Base-by-base conservation (phyloP, 1,284 basidiomycete species). In the Boletus smithii region DNA sequence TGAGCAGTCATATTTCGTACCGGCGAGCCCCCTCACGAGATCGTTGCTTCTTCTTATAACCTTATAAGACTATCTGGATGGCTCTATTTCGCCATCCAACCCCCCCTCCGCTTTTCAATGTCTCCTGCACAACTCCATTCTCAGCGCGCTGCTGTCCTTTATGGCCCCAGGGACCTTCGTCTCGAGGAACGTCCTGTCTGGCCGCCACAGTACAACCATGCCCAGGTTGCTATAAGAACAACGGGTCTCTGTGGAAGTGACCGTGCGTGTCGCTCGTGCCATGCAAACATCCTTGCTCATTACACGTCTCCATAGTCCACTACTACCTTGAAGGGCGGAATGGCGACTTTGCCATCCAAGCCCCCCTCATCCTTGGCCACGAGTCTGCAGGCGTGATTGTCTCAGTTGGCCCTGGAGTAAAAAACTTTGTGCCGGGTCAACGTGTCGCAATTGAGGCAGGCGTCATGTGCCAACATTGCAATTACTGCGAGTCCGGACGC, bases 381-480 rank as follows among this genome's bases (percentile, higher is more conserved):
- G 94, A 97, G 75, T 81, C 92, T 0, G 83, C 90, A 20, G 94
- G 94, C 31, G 71, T 91, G 58, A 73, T 94, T 59, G 84, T 84
- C 43, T 81, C 87, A 5, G 74, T 91, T 44, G 85, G 86, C 9
- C 75, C 80, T 20, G 79, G 79, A 36, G 82, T 87, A 49, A 73
- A 72, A 53, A 60, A 78, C 67, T 72, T 97, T 53, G 72, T 77
- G 20, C 79, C 88, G 20, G 94, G 95, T 39, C 89, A 94, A 69
- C 82, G 91, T 41, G 93, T 98, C 42, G 95, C 94, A 14, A 88
- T 97, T 63, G 95, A 98, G 68, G 89, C 91, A 10, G 95, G 95
- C 33, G 80, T 94, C 61, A 85, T 85, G 75, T 97, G 94, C 73
- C 81, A 80, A 50, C 74, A 74, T 37, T 90, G 87, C 68, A 66